Percentiles rank a stretch among this genome's conserved stretches.
Conservation (phyloP, 257 asterid genomes). For the Solanum etuberosum region DNA sequence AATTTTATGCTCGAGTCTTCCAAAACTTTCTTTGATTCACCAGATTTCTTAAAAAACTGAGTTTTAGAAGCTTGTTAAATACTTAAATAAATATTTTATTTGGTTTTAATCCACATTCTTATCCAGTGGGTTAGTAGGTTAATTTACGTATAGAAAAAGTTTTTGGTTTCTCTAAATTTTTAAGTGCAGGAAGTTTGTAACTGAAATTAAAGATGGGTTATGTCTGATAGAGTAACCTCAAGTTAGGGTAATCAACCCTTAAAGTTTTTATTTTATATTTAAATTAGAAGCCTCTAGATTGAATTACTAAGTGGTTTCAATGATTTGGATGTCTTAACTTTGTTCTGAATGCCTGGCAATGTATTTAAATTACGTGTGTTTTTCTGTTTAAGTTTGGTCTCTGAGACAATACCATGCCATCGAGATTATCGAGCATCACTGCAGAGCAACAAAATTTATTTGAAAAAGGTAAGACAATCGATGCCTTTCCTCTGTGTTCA, state of each 20-base stretch:
- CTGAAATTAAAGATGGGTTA: neutral
- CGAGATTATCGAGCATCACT: slow-evolving; percentile 59
- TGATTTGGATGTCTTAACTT: slow-evolving; percentile 4
- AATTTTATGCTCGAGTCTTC: neutral
- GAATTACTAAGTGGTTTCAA: neutral
- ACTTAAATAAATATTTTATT: neutral
- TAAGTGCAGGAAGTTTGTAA: neutral
- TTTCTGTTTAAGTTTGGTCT: slow-evolving; percentile 62
- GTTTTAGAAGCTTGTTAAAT: neutral
- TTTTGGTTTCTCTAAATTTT: neutral
- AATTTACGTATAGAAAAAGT: neutral
- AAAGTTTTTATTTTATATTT: neutral
- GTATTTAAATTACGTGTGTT: slow-evolving; percentile 10
- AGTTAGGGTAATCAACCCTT: neutral
- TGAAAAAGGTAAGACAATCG: slow-evolving; percentile 37
- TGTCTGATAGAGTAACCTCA: neutral
- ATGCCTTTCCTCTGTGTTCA: neutral
- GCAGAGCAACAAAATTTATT: slow-evolving; percentile 44
- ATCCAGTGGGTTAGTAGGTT: neutral
- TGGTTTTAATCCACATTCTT: neutral
- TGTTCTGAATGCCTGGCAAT: neutral
- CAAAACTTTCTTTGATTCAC: neutral
- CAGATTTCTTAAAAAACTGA: neutral
- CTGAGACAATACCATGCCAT: slow-evolving; percentile 92
- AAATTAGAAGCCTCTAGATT: neutral